Conservation (phyloP, 2,329 filamentous ascomycete species). For the Aphanocladium album region DNA sequence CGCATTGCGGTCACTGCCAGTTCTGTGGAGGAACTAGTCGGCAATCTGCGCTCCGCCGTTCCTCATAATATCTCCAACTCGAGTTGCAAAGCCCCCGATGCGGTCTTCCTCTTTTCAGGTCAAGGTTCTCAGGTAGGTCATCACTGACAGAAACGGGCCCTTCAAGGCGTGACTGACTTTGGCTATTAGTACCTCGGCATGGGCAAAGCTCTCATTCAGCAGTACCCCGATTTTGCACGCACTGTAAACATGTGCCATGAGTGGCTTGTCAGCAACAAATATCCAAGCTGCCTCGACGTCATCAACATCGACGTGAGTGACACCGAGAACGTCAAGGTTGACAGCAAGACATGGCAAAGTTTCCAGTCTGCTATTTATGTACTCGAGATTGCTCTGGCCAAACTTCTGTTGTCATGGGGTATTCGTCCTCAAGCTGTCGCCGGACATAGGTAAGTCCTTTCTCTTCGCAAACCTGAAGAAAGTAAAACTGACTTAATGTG, state of each 20-base stretch:
- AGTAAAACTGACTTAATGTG: background rate
- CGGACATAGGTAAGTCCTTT: conserved; percentile 20
- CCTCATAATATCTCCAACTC: background rate
- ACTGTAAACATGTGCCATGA: background rate
- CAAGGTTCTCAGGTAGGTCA: background rate
- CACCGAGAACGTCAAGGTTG: background rate
- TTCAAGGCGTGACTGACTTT: background rate
- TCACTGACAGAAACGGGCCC: background rate
- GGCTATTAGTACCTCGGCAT: background rate
- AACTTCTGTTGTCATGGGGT: conserved; percentile 23
- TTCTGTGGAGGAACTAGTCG: background rate
- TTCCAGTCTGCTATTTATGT: conserved; percentile 27
- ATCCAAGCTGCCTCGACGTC: background rate
- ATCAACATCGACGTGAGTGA: background rate
- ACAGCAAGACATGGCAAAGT: conserved; percentile 16
- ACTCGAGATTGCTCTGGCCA: conserved; percentile 26
- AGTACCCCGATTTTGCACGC: background rate
- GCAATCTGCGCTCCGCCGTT: background rate
- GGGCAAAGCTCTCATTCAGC: background rate
- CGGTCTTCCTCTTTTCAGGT: background rate
- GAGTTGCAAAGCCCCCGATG: background rate
- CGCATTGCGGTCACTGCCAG: background rate
- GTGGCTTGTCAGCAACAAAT: background rate
- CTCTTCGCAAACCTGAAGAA: background rate
- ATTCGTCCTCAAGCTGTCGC: conserved; percentile 19